These are phyloP conservation scores for Centrapalus pauciflorus DNA, from an alignment of 129 eudicot genomes.

Conservation along the genomic window DNA sequence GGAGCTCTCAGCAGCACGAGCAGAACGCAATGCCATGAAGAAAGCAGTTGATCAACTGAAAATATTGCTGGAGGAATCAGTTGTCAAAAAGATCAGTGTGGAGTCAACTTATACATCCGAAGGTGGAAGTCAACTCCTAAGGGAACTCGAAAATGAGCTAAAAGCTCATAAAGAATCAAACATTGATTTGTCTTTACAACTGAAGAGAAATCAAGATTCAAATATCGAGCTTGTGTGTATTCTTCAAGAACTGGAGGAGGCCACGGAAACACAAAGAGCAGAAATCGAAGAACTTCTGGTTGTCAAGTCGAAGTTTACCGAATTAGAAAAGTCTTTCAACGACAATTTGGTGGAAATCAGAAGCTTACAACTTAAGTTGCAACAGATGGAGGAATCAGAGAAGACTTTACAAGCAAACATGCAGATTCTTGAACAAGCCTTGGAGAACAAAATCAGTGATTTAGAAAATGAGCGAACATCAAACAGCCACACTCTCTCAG, in stretches of 20 bases:
- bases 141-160: slow-evolving; percentile 64
- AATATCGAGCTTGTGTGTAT: slow-evolving; percentile 68
- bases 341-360: slow-evolving; percentile 42
- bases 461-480: slow-evolving; percentile 37
- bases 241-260: slow-evolving; percentile 74
- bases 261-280: slow-evolving; percentile 54
- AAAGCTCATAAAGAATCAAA: slow-evolving; percentile 52
- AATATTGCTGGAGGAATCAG: slow-evolving; percentile 34
- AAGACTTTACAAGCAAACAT: slow-evolving; percentile 40
- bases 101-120: slow-evolving; percentile 32
- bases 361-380: slow-evolving; percentile 38
- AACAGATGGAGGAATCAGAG: slow-evolving; percentile 68
- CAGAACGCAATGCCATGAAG: slow-evolving; percentile 51
- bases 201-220: slow-evolving; percentile 61
- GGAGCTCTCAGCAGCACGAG: slow-evolving; percentile 56
- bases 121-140: slow-evolving; percentile 34
- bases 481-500: slow-evolving; percentile 24
- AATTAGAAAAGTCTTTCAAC: slow-evolving; percentile 36
- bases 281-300: slow-evolving; percentile 61
- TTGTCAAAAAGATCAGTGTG: slow-evolving; percentile 22
- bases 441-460: slow-evolving; percentile 45
- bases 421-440: slow-evolving; percentile 57
- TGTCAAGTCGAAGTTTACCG: slow-evolving; percentile 26
- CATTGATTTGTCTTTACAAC: slow-evolving; percentile 42
- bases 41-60: slow-evolving; percentile 53